Evolutionary conservation across 1,139 yeast genomes (phyloP).

Genomic region (Yamadazyma atlantica): DNA sequence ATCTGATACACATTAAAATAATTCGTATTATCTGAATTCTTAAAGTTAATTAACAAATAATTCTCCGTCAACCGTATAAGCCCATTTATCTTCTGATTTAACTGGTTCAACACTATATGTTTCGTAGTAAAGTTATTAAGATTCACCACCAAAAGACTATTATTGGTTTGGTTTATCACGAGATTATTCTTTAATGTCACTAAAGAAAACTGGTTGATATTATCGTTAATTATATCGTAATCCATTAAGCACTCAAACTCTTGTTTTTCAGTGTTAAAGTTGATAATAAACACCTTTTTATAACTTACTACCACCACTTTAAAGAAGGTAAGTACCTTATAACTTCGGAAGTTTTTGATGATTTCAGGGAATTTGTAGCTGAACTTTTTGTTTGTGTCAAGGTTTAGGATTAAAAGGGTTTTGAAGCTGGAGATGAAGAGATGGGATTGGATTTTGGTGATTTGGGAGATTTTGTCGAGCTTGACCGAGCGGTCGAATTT

Average conservation of each 20-base stretch:
- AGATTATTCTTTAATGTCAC: conserved; percentile 13
- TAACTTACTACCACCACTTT: conserved; percentile 12
- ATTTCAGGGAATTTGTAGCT: conserved; percentile 10
- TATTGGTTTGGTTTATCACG: conserved; percentile 14
- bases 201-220: conserved; percentile 15
- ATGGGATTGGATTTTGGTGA: conserved; percentile 11
- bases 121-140: conserved; percentile 10
- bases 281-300: conserved; percentile 9
- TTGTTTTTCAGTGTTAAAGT: conserved; percentile 7
- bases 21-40: conserved; percentile 13
- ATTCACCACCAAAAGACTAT: conserved; percentile 12
- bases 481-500: conserved; percentile 14
- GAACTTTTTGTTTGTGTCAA: conserved; percentile 11
- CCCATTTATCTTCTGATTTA: conserved; percentile 16
- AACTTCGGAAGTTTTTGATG: conserved; percentile 14
- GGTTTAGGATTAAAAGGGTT: conserved; percentile 13
- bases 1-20: conserved; percentile 14
- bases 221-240: conserved; percentile 14
- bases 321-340: conserved; percentile 9
- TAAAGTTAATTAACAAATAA: conserved; percentile 12
- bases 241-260: conserved; percentile 8
- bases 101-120: conserved; percentile 6
- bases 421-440: conserved; percentile 16
- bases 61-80: conserved; percentile 13
- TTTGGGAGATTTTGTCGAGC: conserved; percentile 15